A percentile compares a stretch with the other conserved stretches of the same genome.
These are phyloP conservation scores for Hypholoma sublateritium DNA, from an alignment of 768 basidiomycete genomes.

Conservation along the genomic window DNA sequence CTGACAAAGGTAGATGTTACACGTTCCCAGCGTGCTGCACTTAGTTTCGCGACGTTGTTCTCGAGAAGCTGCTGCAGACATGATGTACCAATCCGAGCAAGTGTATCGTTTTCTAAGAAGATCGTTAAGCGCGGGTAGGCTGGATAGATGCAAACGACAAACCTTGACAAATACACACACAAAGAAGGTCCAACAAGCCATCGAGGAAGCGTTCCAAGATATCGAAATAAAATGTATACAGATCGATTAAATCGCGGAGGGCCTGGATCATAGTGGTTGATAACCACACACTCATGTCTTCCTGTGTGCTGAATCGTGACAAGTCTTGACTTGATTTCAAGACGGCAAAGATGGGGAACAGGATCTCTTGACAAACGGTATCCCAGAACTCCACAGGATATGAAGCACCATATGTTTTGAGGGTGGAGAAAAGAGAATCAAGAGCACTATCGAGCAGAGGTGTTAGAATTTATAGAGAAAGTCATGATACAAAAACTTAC, in stretches of 20 bases:
- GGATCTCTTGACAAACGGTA: conserved; percentile 91
- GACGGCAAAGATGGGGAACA: conserved; percentile 98
- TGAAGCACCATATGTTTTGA: conserved; percentile 84
- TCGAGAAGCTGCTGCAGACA: conserved; percentile 96
- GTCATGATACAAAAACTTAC: conserved; percentile 49
- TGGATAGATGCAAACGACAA: conserved; percentile 19
- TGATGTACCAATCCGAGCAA: conserved; percentile 96
- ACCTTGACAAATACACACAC: conserved; percentile 99
- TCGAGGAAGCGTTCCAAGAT: conserved; percentile 89
- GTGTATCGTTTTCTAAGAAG: conserved; percentile 87
- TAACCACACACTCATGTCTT: conserved; percentile 99
- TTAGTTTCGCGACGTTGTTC: conserved; percentile 87
- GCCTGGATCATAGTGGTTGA: conserved; percentile 99
- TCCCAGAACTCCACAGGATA: conserved; percentile 97
- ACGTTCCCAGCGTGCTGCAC: conserved; percentile 83
- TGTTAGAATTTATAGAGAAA: conserved; percentile 9
- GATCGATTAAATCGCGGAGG: conserved; percentile 89
- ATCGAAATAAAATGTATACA: conserved; percentile 95
- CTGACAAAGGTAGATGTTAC: conserved; percentile 92
- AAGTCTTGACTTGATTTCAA: conserved; percentile 91
- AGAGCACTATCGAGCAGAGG: conserved; percentile 64
- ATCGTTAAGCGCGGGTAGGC: neutral
- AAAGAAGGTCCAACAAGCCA: conserved; percentile 88
- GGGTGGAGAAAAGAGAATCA: conserved; percentile 92
- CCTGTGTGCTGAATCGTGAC: conserved; percentile 91